Base-by-base conservation (phyloP, 345 rosid genomes). In the Bruguiera sexangula region DNA sequence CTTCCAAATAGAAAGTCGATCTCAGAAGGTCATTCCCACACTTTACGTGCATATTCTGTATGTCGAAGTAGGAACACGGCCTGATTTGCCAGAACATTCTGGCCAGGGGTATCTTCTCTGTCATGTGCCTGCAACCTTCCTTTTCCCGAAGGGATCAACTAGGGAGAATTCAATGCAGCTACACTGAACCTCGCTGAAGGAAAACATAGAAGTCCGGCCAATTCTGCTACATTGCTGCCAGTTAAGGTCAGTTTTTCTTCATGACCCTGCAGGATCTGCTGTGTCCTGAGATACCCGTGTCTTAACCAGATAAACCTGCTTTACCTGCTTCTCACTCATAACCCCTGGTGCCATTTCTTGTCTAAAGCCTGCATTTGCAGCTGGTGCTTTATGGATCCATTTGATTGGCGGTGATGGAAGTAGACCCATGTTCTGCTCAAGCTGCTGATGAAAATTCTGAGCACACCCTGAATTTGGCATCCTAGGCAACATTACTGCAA, bases 351-450 rank as follows among this genome's bases (percentile, higher is more conserved):
- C 74, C 60, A 63, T 64, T 79, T 85, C 85, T 67, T 80, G 86
- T 75, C 72, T 73, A 11, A 68, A 52, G 63, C 84, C 81, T 18
- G 75, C 70, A 60, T 75, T 61, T 68, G 81, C 84, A 43, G 58
- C 30, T 18, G 24, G 67, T n/a, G 72, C 43, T 66, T 71, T 82
- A 74, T 68, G 67, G 27, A 83, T 85, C 98, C 96, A 92, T 22
- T 83, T 82, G 52, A 57, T 73, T 9, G 96, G 92, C 18, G 93
- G 97, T 24, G 88, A 65, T 46, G 97, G 96, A 63, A 82, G 75
- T 4, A 62, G 79, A 66, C 79, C 80, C 59, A 53, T 50, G 69
- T 70, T 81, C 76, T 70, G 87, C 81, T 71, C 66, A 74, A 69
- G 69, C 75, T 83, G 82, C 22, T 75, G 78, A 53, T 31, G 77